Percentiles rank a stretch among this genome's conserved stretches.
Conservation (phyloP, 495 filamentous ascomycete species). For the Jackrogersella minutella region DNA sequence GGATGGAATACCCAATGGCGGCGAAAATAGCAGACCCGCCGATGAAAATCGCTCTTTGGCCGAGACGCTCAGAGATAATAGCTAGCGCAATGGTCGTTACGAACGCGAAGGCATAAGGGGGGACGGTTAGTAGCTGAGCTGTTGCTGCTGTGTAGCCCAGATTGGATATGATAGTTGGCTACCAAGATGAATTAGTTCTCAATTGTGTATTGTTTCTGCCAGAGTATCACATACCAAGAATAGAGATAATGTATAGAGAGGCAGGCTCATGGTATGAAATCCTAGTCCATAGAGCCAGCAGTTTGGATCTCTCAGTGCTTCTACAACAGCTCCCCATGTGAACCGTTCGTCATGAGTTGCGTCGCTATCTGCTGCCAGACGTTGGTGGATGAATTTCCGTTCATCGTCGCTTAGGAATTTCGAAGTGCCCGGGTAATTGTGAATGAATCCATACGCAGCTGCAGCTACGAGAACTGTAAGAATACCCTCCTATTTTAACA, state of each 20-base stretch:
- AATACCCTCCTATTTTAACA: constrained; percentile 65
- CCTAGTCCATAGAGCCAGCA: constrained; percentile 77
- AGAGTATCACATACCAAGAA: constrained; percentile 65
- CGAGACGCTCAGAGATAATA: constrained; percentile 64
- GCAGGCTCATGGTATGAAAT: constrained; percentile 78
- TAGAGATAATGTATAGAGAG: constrained; percentile 79
- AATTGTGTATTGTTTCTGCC: neutral
- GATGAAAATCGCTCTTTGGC: constrained; percentile 68
- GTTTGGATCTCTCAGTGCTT: constrained; percentile 74
- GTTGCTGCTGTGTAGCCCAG: constrained; percentile 73
- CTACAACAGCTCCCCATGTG: constrained; percentile 67
- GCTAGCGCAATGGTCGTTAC: constrained; percentile 65
- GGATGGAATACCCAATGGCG: constrained; percentile 72
- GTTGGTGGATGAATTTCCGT: constrained; percentile 63
- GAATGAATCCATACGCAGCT: constrained; percentile 72
- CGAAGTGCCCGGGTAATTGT: constrained; percentile 75
- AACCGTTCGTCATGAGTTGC: constrained; percentile 70
- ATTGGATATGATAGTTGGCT: constrained; percentile 75
- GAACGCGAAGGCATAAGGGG: constrained; percentile 72
- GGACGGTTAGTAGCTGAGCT: constrained; percentile 75
- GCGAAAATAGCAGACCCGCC: constrained; percentile 62
- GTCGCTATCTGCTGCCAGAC: constrained; percentile 68
- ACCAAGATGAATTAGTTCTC: neutral
- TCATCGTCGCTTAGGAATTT: constrained; percentile 72
- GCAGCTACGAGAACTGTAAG: constrained; percentile 70